Base-by-base conservation (phyloP, 495 filamentous ascomycete species). In the Aspergillus conjunctus region DNA sequence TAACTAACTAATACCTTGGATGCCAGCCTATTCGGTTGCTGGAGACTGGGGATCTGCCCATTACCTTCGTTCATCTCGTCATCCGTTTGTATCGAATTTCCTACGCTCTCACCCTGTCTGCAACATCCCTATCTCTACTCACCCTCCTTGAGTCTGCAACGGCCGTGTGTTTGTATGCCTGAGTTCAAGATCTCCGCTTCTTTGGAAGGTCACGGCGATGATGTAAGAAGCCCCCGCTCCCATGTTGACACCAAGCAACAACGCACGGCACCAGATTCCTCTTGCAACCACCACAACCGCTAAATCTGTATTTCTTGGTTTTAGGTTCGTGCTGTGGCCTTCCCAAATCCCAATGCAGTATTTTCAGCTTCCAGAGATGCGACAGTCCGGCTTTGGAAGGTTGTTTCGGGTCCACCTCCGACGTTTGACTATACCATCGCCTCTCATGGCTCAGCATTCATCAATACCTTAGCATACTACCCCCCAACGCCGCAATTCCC, bases 281-380 rank as follows among this genome's bases (percentile, higher is more conserved):
- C 56, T 51, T 44, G 14, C 18, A 53, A 51, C 44, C 30, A 46
- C 43, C 44, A 56, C 45, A 37, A 55, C 58, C 68, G 33, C 68
- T 48, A 37, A 30, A 32, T 26, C 26, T 26, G 26, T 26, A 56
- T 59, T 57, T 54, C 15, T 50, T 52, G 32, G 58, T 30, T 54
- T 3, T 66, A 98, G 94, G 94, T 99, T 69, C 91, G 94, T 62
- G 86, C 84, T 62, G 91, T 99, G 63, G 79, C 78, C 70, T 98
- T 94, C 69, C 91, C 93, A 15, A 78, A 80, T 49, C 77, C 89
- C 57, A 85, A 89, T 62, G 75, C 85, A 51, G 76, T 96, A 32
- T 72, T 95, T 58, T 96, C 94, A 12, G 90, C 91, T 20, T 97
- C 93, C 55, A 84, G 95, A 73, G 95, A 98, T 81, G 86, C 86